Conservation (phyloP, 129 eudicot species). For the Scalesia atractyloides region DNA sequence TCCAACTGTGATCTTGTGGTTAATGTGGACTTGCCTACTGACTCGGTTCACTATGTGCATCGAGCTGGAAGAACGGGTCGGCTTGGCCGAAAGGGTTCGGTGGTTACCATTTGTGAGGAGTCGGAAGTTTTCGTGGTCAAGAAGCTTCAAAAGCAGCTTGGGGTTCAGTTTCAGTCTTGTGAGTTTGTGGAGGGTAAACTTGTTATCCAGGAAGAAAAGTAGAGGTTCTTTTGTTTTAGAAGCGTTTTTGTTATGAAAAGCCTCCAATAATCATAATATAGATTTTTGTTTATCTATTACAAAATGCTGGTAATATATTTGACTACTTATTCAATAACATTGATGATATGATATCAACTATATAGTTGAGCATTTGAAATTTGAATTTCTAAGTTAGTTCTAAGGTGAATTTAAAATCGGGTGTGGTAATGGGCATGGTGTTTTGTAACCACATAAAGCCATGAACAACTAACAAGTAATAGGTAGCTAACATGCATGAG, state of each 20-base stretch:
- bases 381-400: too few relatives aligned
- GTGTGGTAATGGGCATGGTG: too few relatives aligned
- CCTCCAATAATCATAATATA: neutral
- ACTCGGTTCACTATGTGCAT: conserved; percentile 88
- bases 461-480: too few relatives aligned
- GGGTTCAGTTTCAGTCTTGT: conserved; percentile 63
- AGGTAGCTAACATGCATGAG: too few relatives aligned
- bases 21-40: conserved; percentile 85
- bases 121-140: conserved; percentile 10
- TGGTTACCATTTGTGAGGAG: conserved; percentile 42
- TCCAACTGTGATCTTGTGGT: conserved; percentile 94
- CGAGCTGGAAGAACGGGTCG: conserved; percentile 97
- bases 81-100: conserved; percentile 85
- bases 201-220: conserved; percentile 51
- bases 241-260: conserved; percentile 10
- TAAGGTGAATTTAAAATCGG: too few relatives aligned
- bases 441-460: too few relatives aligned
- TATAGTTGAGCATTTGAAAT: too few relatives aligned
- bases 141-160: conserved; percentile 75
- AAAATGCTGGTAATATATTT: neutral
- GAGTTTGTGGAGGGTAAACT: conserved; percentile 83
- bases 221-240: neutral
- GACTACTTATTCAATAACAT: neutral
- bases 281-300: neutral
- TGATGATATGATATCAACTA: neutral